These are phyloP conservation scores for Lanmaoa pseudosensibilis DNA, from an alignment of 768 basidiomycete genomes.

Conservation along the genomic window DNA sequence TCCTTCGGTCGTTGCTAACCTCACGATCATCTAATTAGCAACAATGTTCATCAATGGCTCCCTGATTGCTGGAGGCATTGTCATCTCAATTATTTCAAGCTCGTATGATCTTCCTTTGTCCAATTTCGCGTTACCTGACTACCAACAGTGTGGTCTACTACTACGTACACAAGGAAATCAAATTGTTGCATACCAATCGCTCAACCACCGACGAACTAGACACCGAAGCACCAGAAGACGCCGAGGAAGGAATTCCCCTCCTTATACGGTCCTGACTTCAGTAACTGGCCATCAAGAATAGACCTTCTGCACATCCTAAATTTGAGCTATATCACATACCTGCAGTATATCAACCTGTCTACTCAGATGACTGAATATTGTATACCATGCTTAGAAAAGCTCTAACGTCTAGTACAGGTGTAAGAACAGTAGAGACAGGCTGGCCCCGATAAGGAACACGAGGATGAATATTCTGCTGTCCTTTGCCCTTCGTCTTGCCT, in stretches of 20 bases:
- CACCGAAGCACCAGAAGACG: constrained; percentile 59
- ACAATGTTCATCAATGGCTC: constrained; percentile 65
- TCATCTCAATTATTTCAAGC: constrained; percentile 59
- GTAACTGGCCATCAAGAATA: not conserved
- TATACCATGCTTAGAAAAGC: constrained; percentile 4
- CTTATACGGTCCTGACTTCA: constrained; percentile 8
- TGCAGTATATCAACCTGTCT: not conserved
- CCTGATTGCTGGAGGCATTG: constrained; percentile 58
- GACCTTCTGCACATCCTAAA: not conserved
- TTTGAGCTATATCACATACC: not conserved
- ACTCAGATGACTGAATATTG: constrained; percentile 1
- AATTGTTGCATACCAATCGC: constrained; percentile 48
- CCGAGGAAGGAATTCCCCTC: constrained; percentile 60
- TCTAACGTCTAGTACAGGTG: constrained; percentile 72
- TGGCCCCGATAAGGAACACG: constrained; percentile 89
- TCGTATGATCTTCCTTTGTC: constrained; percentile 48
- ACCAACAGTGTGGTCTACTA: constrained; percentile 62
- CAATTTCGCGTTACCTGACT: constrained; percentile 14
- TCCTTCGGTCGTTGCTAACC: not conserved
- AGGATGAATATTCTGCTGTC: constrained; percentile 89
- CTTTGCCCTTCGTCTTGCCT: constrained; percentile 82
- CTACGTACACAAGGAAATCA: constrained; percentile 61
- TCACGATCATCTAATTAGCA: constrained; percentile 36
- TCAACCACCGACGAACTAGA: constrained; percentile 54
- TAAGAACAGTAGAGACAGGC: constrained; percentile 86